A percentile compares a stretch with the other conserved stretches of the same genome.
These are phyloP conservation scores for Sporormia fimetaria DNA, from an alignment of 495 filamentous ascomycete genomes.

Conservation along the genomic window DNA sequence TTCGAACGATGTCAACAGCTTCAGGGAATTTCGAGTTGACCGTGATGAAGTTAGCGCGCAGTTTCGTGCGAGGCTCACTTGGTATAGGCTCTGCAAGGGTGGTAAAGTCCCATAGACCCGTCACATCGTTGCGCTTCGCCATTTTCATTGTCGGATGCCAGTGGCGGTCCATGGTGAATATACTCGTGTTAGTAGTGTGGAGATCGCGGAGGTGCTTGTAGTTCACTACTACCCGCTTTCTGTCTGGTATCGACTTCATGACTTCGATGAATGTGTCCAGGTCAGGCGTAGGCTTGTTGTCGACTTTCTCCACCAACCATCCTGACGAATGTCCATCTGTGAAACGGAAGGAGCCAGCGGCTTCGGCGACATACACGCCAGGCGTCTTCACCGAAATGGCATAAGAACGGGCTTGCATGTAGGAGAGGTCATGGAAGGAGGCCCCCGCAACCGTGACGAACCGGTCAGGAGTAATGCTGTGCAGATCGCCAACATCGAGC, in stretches of 20 bases:
- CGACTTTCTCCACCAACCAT: slow-evolving; percentile 87
- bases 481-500: slow-evolving; percentile 77
- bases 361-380: slow-evolving; percentile 87
- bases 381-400: slow-evolving; percentile 68
- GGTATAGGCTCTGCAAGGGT: slow-evolving; percentile 73
- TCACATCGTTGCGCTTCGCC: slow-evolving; percentile 79
- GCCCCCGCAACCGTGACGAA: slow-evolving; percentile 89
- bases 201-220: slow-evolving; percentile 94
- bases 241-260: slow-evolving; percentile 79
- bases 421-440: slow-evolving; percentile 90
- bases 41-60: slow-evolving; percentile 78
- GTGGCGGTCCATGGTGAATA: slow-evolving; percentile 86
- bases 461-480: slow-evolving; percentile 88
- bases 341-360: slow-evolving; percentile 87
- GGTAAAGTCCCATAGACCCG: slow-evolving; percentile 89
- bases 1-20: slow-evolving; percentile 81
- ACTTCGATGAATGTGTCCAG: slow-evolving; percentile 84
- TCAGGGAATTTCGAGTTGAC: slow-evolving; percentile 80
- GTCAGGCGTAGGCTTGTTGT: slow-evolving; percentile 78
- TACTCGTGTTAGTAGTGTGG: slow-evolving; percentile 85
- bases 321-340: slow-evolving; percentile 73
- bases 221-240: slow-evolving; percentile 78
- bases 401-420: slow-evolving; percentile 89
- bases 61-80: slow-evolving; percentile 54
- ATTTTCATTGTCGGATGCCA: slow-evolving; percentile 91